These are phyloP conservation scores for Ascochyta koolunga DNA, from an alignment of 2,329 filamentous ascomycete species.

Conservation along the genomic window DNA sequence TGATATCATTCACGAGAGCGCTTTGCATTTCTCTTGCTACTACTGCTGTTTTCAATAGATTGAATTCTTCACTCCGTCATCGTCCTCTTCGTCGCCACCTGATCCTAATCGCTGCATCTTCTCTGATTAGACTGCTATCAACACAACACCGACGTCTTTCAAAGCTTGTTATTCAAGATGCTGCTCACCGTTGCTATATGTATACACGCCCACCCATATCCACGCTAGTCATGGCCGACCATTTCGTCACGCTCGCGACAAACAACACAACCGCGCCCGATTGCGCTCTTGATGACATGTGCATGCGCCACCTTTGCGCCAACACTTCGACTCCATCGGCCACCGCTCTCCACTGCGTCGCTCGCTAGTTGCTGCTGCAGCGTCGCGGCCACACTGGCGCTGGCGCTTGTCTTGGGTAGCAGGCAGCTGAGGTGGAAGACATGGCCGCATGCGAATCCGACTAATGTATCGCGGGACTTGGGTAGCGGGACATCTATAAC, in stretches of 20 bases:
- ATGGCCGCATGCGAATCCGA: constrained; percentile 83
- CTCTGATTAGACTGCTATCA: neutral
- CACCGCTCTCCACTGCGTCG: constrained; percentile 53
- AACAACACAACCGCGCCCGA: constrained; percentile 52
- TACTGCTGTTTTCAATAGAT: too few relatives aligned
- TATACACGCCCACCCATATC: neutral
- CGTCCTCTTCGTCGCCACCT: too few relatives aligned
- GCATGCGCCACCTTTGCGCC: constrained; percentile 63
- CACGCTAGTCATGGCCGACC: constrained; percentile 4
- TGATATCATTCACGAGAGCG: neutral
- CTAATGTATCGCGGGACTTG: constrained; percentile 64
- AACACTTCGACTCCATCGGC: constrained; percentile 66
- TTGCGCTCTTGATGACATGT: constrained; percentile 87
- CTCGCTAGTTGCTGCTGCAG: constrained; percentile 50
- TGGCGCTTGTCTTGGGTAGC: constrained; percentile 53
- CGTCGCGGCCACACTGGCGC: constrained; percentile 51
- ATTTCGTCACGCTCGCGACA: constrained; percentile 35
- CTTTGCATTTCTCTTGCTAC: neutral
- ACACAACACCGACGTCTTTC: neutral
- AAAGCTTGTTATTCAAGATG: neutral
- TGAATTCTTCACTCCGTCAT: too few relatives aligned
- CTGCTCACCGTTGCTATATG: neutral
- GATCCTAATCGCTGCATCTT: neutral
- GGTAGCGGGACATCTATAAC: constrained; percentile 33
- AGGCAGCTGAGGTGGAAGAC: constrained; percentile 80